phyloP scores from a whole-genome alignment of 2,329 filamentous ascomycete species.

The Zymoseptoria tritici region DNA sequence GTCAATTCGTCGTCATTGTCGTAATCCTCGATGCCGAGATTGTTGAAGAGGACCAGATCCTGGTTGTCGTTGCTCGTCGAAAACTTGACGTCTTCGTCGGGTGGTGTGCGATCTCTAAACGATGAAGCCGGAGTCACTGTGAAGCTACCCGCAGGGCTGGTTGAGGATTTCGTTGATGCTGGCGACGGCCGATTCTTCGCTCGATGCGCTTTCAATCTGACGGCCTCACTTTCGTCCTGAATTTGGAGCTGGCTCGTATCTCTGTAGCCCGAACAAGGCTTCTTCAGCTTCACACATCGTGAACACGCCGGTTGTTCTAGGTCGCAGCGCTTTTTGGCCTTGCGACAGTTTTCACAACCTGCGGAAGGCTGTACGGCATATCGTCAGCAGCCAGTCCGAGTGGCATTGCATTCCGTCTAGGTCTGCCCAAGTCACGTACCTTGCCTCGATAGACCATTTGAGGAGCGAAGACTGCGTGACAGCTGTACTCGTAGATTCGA shows the following conservation, averaged over 20 bases:
- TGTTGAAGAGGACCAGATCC: not conserved
- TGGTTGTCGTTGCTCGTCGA: slow-evolving; percentile 14
- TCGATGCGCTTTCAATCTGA: slow-evolving; percentile 21
- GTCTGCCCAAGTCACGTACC: slow-evolving; percentile 4
- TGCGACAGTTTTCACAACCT: slow-evolving; percentile 29
- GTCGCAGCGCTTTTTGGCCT: slow-evolving; percentile 29
- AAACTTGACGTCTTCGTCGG: slow-evolving; percentile 23
- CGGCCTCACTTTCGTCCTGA: slow-evolving; percentile 27
- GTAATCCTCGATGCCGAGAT: not conserved
- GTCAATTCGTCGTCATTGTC: not conserved
- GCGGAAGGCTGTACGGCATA: slow-evolving; percentile 18
- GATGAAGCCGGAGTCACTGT: slow-evolving; percentile 12
- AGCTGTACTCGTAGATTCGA: not conserved
- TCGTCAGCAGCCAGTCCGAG: not conserved
- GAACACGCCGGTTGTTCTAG: slow-evolving; percentile 26
- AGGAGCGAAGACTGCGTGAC: not conserved
- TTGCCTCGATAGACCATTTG: slow-evolving; percentile 28
- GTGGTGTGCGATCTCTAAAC: slow-evolving; percentile 8
- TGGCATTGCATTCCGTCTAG: not conserved
- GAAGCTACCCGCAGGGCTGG: not conserved
- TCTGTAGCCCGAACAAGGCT: slow-evolving; percentile 27
- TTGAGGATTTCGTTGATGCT: slow-evolving; percentile 1
- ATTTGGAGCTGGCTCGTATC: slow-evolving; percentile 27
- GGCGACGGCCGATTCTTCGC: slow-evolving; percentile 18
- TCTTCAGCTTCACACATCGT: slow-evolving; percentile 28